Conservation (phyloP, 1,284 basidiomycete species). For the Bjerkandera adusta region DNA sequence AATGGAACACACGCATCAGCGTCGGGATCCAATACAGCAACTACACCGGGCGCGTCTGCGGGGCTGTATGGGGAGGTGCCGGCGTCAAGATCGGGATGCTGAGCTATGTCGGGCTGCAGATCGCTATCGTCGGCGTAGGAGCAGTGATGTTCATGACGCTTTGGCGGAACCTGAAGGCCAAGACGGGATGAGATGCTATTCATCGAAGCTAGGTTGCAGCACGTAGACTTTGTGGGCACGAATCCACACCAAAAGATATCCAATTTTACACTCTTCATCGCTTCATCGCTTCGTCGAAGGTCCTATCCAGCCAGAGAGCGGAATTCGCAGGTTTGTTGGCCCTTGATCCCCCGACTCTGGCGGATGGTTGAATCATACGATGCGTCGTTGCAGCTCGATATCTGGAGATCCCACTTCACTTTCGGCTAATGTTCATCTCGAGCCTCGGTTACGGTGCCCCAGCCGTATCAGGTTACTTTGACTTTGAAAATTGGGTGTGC, state of each 20-base stretch:
- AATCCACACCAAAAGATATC: too few relatives aligned
- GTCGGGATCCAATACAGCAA: conserved; percentile 68
- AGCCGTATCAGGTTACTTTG: too few relatives aligned
- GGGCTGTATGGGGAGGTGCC: conserved; percentile 66
- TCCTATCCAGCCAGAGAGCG: background rate
- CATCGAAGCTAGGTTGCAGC: background rate
- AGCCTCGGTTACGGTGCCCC: too few relatives aligned
- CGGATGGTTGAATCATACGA: background rate
- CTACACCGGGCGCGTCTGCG: conserved; percentile 58
- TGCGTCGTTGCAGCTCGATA: too few relatives aligned
- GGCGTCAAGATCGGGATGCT: conserved; percentile 65
- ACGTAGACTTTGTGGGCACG: background rate
- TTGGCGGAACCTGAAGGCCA: conserved; percentile 66
- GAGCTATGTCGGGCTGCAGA: conserved; percentile 59
- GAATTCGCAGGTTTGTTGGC: background rate
- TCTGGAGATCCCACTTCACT: too few relatives aligned
- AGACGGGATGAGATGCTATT: conserved; percentile 34
- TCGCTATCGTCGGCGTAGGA: conserved; percentile 60
- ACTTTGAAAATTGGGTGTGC: too few relatives aligned
- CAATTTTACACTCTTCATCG: too few relatives aligned
- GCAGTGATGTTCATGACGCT: conserved; percentile 49
- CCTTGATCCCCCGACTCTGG: background rate
- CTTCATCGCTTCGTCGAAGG: background rate
- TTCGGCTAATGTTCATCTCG: too few relatives aligned
- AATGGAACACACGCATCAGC: conserved; percentile 56